Evolutionary conservation across 345 rosid species (phyloP).

Genomic region (Camelina neglecta): DNA sequence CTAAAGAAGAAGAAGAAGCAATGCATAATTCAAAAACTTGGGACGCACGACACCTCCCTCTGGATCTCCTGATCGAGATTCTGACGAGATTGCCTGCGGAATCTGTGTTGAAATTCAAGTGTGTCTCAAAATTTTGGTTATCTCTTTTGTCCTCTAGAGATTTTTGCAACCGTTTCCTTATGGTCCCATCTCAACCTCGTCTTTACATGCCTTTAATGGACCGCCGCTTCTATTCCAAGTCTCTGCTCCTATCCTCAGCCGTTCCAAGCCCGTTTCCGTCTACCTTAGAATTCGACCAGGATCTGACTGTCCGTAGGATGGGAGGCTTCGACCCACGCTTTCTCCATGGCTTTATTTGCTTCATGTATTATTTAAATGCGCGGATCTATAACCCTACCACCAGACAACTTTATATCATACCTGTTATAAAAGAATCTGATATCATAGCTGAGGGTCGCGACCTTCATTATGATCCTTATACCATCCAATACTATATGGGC

Average conservation of each 20-base stretch:
- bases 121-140: neutral
- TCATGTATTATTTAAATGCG: neutral
- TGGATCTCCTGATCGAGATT: neutral
- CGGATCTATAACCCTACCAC: neutral
- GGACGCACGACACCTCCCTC: neutral
- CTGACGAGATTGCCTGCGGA: neutral
- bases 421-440: neutral
- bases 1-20: too few relatives aligned
- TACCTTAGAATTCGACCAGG: neutral
- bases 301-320: neutral
- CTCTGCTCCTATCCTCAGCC: neutral
- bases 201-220: neutral
- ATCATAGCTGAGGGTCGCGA: neutral
- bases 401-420: neutral
- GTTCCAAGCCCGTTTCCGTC: neutral
- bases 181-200: neutral
- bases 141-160: neutral
- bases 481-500: neutral
- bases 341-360: neutral
- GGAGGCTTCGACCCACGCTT: neutral
- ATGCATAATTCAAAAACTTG: too few relatives aligned
- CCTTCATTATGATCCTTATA: neutral
- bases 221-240: too few relatives aligned
- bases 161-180: slow-evolving; percentile 4
- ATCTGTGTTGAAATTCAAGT: neutral